Evolutionary conservation across 2,329 filamentous ascomycete species (phyloP), one percentile per base, ranked within the genome.

Genomic region (Epichloe typhina): DNA sequence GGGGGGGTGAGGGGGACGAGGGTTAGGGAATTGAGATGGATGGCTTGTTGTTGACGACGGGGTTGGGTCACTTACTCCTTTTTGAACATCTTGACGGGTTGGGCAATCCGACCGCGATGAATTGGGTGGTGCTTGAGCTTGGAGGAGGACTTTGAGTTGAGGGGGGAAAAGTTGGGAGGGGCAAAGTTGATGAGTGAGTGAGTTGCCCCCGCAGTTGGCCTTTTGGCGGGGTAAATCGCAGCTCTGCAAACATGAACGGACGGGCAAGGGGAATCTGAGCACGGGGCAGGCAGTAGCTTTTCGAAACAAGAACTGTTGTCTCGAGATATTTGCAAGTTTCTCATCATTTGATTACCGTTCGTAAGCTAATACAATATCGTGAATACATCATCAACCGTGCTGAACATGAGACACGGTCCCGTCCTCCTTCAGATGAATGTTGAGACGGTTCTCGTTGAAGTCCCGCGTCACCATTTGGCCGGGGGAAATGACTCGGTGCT

Each of bases 51-150:
- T 3, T 26, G 7, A 26, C 0, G 23, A 8, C 7, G 23, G 23
- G 7, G 6, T 26, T 2, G 31, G 41, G 12, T 5, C 36, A 70
- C 78, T 64, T 69, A 93, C 88, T 94, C 88, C 76, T 93, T 95
- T 66, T 95, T 95, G 67, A 95, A 95, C 88, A 95, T 95, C 55
- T 63, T 80, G 69, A 50, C 57, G 57, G 56, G 35, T 50, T 46
- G 53, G 52, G 50, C 8, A 3, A 9, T 3, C 43, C 42, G 21
- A 44, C 23, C 8, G 17, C 42, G 7, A 15, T 9, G n/a, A 26
- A 31, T 21, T 37, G n/a, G 46, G 26, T 38, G 45, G 15, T 17
- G 17, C 31, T 23, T 21, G 12, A 38, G 13, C 6, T 47, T 47
- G 35, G 9, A 13, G 7, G 50, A 52, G 19, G 19, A 19, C 19